Base-by-base conservation (phyloP, 768 basidiomycete species). In the Sporobolomyces phaffii region DNA sequence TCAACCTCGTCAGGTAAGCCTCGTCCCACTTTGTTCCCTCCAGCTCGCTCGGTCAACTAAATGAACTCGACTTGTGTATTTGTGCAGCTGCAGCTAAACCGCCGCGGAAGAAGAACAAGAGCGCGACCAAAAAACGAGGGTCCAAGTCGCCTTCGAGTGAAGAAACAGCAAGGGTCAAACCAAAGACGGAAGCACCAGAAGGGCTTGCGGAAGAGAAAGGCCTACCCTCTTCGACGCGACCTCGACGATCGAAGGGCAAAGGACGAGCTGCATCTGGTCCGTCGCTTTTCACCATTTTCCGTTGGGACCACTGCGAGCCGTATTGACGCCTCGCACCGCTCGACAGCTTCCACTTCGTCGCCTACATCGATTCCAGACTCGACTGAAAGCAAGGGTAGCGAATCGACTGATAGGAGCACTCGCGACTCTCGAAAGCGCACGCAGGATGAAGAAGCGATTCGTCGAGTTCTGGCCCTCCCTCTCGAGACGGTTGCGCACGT, bases 391-490 rank as follows among this genome's bases (percentile, higher is more conserved):
- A 13, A 26, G n/a, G 11, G 9, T 9, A 5, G 14, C 28, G 9
- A 10, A 45, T 14, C 22, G 24, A 10, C 52, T 36, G 29, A 31
- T 9, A 31, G 15, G 14, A 33, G 33, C 6, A n/a, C 33, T 24
- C 31, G 5, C 5, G 52, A 22, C n/a, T 9, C 22, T 5, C 36
- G 9, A 6, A 26, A 54, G 20, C 54, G 54, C 17, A 28, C 31
- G 29, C 41, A 34, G 43, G 65, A 68, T 20, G 60, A 62, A 28
- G 62, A 69, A 22, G 40, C 47, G 13, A 33, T 60, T 22, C 62
- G 67, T 7, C 58, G 62, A 28, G 59, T 69, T 14, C 50, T 69
- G 7, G 20, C 38, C 10, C 58, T 69, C 13, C 67, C 67, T 22
- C 26, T 68, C 38, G 67, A 60, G 29, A 60, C 58, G 28, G 67